Evolutionary conservation across 352 stramenopile genomes (phyloP).

Genomic region (Globisporangium cylindrosporum): DNA sequence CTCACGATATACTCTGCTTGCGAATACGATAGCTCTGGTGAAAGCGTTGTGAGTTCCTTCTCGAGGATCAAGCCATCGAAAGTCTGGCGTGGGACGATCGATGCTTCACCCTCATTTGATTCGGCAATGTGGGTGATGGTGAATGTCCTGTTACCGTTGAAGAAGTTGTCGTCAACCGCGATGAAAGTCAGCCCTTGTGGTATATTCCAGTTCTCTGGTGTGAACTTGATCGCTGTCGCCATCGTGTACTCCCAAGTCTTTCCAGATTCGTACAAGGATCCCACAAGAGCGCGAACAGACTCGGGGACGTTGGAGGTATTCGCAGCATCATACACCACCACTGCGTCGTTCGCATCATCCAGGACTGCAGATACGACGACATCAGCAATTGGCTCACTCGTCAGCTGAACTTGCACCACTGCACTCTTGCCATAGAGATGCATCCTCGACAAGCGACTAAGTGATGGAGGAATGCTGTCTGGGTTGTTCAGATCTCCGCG

Average conservation of each 20-base stretch:
- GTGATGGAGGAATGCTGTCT: constrained; percentile 29
- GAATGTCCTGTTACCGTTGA: constrained; percentile 48
- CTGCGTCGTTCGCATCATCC: constrained; percentile 21
- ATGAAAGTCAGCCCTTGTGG: constrained; percentile 48
- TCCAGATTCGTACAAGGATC: constrained; percentile 43
- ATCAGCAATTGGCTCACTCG: constrained; percentile 55
- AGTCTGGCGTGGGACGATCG: constrained; percentile 33
- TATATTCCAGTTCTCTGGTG: constrained; percentile 51
- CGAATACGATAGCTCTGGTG: constrained; percentile 33
- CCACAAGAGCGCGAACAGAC: constrained; percentile 24
- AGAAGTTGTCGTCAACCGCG: constrained; percentile 63
- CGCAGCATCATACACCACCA: constrained; percentile 40
- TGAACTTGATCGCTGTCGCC: constrained; percentile 50
- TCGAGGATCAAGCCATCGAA: constrained; percentile 22
- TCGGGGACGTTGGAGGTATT: constrained; percentile 24
- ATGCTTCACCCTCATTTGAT: constrained; percentile 25
- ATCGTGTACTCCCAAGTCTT: constrained; percentile 29
- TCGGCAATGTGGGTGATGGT: constrained; percentile 26
- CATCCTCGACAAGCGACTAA: constrained; percentile 55
- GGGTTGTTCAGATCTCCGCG: constrained; percentile 37
- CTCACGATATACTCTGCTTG: constrained; percentile 42
- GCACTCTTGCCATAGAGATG: constrained; percentile 36
- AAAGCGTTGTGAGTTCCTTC: constrained; percentile 21
- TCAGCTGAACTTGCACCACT: constrained; percentile 35
- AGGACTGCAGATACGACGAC: constrained; percentile 37